These are phyloP conservation scores for Paxillus ammoniavirescens DNA, from an alignment of 768 basidiomycete genomes.

Conservation along the genomic window DNA sequence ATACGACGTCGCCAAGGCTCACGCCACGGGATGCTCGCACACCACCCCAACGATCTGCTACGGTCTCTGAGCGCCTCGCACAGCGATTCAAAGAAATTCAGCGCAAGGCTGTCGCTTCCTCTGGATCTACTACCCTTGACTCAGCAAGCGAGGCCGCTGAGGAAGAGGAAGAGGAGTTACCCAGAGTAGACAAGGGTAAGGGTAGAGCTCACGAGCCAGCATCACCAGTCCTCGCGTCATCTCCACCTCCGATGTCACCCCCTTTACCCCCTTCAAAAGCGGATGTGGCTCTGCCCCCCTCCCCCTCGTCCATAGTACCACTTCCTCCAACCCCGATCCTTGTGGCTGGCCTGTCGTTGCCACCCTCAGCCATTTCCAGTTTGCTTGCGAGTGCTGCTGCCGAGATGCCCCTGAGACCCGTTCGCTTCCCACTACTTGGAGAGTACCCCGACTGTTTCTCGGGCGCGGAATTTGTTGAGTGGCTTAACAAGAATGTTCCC, in stretches of 20 bases:
- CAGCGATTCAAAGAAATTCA: conserved; percentile 81
- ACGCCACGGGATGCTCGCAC: conserved; percentile 53
- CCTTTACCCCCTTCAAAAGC: conserved; percentile 45
- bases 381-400: conserved; percentile 69
- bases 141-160: conserved; percentile 22
- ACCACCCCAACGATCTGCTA: conserved; percentile 67
- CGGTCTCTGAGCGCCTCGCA: conserved; percentile 85
- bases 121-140: conserved; percentile 29
- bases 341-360: conserved; percentile 71
- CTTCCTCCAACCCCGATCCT: conserved; percentile 55
- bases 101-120: conserved; percentile 42
- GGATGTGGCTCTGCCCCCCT: conserved; percentile 35
- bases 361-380: conserved; percentile 62
- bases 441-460: conserved; percentile 86
- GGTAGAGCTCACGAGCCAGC: conserved; percentile 54
- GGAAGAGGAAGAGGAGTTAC: conserved; percentile 33
- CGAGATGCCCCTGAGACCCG: conserved; percentile 67
- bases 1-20: conserved; percentile 76
- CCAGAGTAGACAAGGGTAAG: conserved; percentile 84
- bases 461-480: conserved; percentile 85
- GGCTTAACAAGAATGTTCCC: conserved; percentile 76
- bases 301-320: conserved; percentile 34
- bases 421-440: conserved; percentile 77
- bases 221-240: conserved; percentile 36
- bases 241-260: conserved; percentile 66